These are phyloP conservation scores for Ceratocystis harringtonii DNA, from an alignment of 2,329 filamentous ascomycete species.

Conservation along the genomic window DNA sequence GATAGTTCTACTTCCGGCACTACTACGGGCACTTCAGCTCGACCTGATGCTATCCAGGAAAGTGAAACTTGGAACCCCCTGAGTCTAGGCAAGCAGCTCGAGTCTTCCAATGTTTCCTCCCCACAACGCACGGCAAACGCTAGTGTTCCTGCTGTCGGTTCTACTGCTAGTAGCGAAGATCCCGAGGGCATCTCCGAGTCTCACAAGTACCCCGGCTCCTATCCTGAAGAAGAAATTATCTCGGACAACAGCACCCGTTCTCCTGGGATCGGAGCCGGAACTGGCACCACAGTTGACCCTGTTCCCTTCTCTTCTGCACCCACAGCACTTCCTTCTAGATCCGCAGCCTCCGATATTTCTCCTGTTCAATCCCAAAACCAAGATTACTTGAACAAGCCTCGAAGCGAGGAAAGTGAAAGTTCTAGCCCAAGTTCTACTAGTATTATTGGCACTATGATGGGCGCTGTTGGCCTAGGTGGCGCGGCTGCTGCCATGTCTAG, in stretches of 20 bases:
- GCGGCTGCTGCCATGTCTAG: constrained; percentile 10
- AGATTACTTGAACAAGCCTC: not conserved
- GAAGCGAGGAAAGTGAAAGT: not conserved
- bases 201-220: constrained; percentile 10
- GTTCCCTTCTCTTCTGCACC: not conserved
- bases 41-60: not conserved
- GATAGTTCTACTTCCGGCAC: not conserved
- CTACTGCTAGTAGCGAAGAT: not conserved
- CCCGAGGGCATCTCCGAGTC: not conserved
- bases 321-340: not conserved
- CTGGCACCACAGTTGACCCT: not conserved
- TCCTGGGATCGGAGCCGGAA: no score
- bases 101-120: not conserved
- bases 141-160: not conserved
- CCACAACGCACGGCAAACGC: not conserved
- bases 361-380: not conserved
- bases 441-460: constrained; percentile 13
- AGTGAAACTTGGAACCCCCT: constrained; percentile 10
- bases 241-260: not conserved
- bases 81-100: constrained; percentile 3
- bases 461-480: constrained; percentile 12
- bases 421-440: not conserved
- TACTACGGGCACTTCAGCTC: not conserved
- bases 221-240: constrained; percentile 4
- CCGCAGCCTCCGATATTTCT: not conserved